Base-by-base conservation (phyloP, 768 basidiomycete genomes). In the Leucocoprinus birnbaumii region DNA sequence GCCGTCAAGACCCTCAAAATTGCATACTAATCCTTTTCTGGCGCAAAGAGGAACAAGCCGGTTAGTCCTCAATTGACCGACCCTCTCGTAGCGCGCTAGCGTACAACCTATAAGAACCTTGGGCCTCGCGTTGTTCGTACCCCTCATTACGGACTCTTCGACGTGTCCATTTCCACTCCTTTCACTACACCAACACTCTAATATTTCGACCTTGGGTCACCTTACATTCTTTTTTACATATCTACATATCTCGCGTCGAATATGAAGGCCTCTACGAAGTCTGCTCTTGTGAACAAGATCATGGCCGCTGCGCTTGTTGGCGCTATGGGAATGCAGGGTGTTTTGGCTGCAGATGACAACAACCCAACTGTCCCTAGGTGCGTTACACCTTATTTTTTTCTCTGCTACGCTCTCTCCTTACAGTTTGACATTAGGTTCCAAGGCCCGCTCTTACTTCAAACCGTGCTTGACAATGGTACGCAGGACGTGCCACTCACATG, bases 371-470 rank as follows among this genome's bases (percentile, higher is more conserved):
- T 42, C 19, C 54, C 54, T 25, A 34, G 38, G 54, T 55, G 14
- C 26, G 54, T 49, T n/a, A n/a, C 27, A 35, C 11, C 35, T 38
- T 13, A 8, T 8, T 27, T 7, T 21, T 25, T 48, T n/a, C 16
- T 38, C 16, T 14, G 8, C 16, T 5, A 16, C 6, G 16, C 3
- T 9, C 26, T 2, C 26, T 34, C 26, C 19, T 13, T 14, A 48
- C 26, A 31, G 14, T 10, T 7, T 31, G 3, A 44, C 18, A 21
- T 8, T 49, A 80, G 79, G 5, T 78, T 70, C 62, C 63, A 59
- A 18, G 80, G 79, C 10, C 65, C 68, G 44, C 65, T 81, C 7
- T 69, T 78, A 38, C 62, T 82, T 35, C 68, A 80, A 56, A 76
- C 79, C 7, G 73, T 71, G 37, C 59, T 73, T 41, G 76, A 73